Evolutionary conservation across 2,329 filamentous ascomycete species (phyloP), one percentile per base, ranked within the genome.

Genomic region (Exophiala xenobiotica): DNA sequence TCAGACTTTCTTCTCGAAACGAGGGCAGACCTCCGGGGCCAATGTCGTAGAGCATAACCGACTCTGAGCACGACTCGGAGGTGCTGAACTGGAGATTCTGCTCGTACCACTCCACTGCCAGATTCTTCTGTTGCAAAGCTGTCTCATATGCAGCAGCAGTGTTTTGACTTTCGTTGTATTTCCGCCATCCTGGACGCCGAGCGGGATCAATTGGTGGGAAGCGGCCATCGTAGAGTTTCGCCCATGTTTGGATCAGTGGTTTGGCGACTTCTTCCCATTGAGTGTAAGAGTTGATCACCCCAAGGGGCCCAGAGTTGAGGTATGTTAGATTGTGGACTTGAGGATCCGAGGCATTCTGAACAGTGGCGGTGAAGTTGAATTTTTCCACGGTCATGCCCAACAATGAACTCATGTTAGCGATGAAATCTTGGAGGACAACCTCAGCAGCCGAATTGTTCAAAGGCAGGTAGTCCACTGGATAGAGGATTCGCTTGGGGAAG

Each of bases 31-130:
- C 51, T 14, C 67, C 67, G 5, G 64, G 57, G 11, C 54, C 56
- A 12, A 50, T 47, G 19, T 61, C 54, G 33, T 68, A 69, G 2
- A 70, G 39, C 12, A 68, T 58, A 16, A 70, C 49, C 3, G 58
- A 55, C 2, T 66, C 63, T n/a, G 67, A 68, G 54, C 68, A 70
- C 4, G 63, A 59, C 2, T 57, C 40, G 3, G 46, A 14, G 33
- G 60, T 49, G 1, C 59, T 51, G 44, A 70, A 62, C 23, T 59
- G 47, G 7, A 49, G 50, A 48, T 65, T 66, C 20, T 37, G 11
- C 19, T 46, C 44, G 61, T 66, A 69, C 68, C 68, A 70, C 40
- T 60, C 43, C 23, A 60, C 59, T 49, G 69, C 66, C 14, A 65
- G 48, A 6, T 66, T 68, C 54, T 67, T 69, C 48, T 69, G 67